Evolutionary conservation across 768 basidiomycete species (phyloP).

Genomic region (Lactarius quietus): DNA sequence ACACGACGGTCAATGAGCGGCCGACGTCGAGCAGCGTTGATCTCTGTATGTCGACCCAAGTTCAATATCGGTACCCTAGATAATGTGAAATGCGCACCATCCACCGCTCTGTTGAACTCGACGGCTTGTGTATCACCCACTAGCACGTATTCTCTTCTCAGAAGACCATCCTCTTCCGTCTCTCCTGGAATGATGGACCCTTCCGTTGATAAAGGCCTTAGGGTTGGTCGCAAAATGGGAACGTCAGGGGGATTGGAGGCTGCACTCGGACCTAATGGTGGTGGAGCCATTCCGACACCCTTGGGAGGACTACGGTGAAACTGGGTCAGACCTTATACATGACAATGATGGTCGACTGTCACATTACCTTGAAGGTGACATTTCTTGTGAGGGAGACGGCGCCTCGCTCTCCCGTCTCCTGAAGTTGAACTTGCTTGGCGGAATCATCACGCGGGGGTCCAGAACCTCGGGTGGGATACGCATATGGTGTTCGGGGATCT

Average conservation of each 20-base stretch:
- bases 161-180: constrained; percentile 75
- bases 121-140: constrained; percentile 88
- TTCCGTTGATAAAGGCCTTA: constrained; percentile 44
- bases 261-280: not conserved
- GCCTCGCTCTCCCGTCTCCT: constrained; percentile 35
- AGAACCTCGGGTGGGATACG: constrained; percentile 77
- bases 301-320: constrained; percentile 4
- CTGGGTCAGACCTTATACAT: not conserved
- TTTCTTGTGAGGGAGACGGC: constrained; percentile 13
- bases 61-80: not conserved
- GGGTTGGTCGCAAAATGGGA: constrained; percentile 3
- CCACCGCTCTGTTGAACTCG: constrained; percentile 88
- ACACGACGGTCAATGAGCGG: constrained; percentile 55
- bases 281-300: not conserved
- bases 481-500: constrained; percentile 68
- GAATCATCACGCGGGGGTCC: constrained; percentile 76
- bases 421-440: constrained; percentile 78
- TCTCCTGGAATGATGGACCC: constrained; percentile 77
- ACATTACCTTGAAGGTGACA: constrained; percentile 13
- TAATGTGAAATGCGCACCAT: constrained; percentile 53
- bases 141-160: constrained; percentile 88
- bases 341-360: not conserved
- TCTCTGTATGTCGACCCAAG: constrained; percentile 44
- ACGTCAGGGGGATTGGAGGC: constrained; percentile 1
- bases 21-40: constrained; percentile 54